phyloP scores from a whole-genome alignment of 2,329 filamentous ascomycete species.

The Alternaria viburni region DNA sequence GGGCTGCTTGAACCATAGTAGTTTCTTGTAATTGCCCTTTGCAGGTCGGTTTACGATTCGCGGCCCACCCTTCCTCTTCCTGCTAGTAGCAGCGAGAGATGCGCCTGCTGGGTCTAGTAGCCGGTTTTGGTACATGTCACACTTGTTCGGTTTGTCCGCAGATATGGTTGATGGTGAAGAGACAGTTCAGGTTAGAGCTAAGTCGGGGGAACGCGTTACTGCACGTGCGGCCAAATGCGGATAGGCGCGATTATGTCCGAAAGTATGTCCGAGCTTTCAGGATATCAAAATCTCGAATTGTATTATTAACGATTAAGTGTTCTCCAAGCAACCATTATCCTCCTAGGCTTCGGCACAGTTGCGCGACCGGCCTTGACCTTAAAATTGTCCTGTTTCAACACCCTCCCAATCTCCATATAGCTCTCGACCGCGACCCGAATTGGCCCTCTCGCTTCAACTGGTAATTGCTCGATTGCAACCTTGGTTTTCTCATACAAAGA shows the following conservation, averaged over 20 bases:
- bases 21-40: conserved; percentile 86
- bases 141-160: not conserved
- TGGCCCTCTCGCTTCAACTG: conserved; percentile 64
- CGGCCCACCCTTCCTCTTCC: conserved; percentile 59
- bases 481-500: conserved; percentile 63
- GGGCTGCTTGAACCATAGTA: conserved; percentile 97
- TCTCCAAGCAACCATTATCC: conserved; percentile 65
- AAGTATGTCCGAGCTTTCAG: not conserved
- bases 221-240: conserved; percentile 1
- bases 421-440: conserved; percentile 75
- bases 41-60: conserved; percentile 71
- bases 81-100: conserved; percentile 21
- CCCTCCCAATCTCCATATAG: conserved; percentile 76
- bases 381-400: conserved; percentile 59
- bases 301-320: conserved; percentile 51
- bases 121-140: conserved; percentile 19
- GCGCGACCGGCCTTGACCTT: conserved; percentile 53
- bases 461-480: conserved; percentile 66
- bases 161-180: not conserved
- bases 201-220: not conserved
- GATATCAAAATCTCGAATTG: not conserved
- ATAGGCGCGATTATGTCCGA: conserved; percentile 1
- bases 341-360: conserved; percentile 55
- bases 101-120: conserved; percentile 20
- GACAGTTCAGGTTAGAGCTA: not conserved